Conservation (phyloP, 2,329 filamentous ascomycete species). For the Cercospora canescens region DNA sequence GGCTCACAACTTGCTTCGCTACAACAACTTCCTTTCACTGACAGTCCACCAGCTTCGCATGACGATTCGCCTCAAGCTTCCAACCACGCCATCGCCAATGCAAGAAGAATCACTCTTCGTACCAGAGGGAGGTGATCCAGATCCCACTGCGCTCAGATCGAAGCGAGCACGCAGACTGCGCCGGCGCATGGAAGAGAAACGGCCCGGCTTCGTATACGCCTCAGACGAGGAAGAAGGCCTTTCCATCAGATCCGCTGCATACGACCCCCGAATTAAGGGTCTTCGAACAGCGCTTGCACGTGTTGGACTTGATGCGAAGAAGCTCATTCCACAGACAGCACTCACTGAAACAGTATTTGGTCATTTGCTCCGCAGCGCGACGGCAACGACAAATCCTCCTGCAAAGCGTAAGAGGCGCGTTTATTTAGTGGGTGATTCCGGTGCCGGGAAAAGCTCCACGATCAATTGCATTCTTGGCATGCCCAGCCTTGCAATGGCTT, state of each 20-base stretch:
- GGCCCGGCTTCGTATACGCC: background rate
- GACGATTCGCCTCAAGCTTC: background rate
- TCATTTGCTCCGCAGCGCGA: background rate
- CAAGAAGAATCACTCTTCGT: background rate
- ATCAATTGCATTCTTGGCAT: constrained; percentile 11
- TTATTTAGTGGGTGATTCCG: constrained; percentile 13
- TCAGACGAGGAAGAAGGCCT: background rate
- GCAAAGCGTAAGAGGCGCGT: constrained; percentile 5
- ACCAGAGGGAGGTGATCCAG: background rate
- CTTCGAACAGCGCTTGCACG: background rate
- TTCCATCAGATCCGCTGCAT: background rate
- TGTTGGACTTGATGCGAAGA: background rate
- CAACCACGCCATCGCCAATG: background rate
- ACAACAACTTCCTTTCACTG: background rate
- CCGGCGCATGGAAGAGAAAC: background rate
- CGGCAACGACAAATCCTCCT: background rate
- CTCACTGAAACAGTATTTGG: background rate
- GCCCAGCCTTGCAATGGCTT: background rate
- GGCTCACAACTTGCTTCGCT: background rate
- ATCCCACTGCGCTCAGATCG: background rate
- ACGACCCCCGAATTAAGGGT: background rate
- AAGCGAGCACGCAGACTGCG: background rate
- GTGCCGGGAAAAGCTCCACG: constrained; percentile 12
- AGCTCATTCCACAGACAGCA: background rate
- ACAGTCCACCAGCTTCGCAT: background rate